These are phyloP conservation scores for Rhizophagus sp. DNA, from an alignment of 192 early-diverging fungal genomes.

Conservation along the genomic window DNA sequence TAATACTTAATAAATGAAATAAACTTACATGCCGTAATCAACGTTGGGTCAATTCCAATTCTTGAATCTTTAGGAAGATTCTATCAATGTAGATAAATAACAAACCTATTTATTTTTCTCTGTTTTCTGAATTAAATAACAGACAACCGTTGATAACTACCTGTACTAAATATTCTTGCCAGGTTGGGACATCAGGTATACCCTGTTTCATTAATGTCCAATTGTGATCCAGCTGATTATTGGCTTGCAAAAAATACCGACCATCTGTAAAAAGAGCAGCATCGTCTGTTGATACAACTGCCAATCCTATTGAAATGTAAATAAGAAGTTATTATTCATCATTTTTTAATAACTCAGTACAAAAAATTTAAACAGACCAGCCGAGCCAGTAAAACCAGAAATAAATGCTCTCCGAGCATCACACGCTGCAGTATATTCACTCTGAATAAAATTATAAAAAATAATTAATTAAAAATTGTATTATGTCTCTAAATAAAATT, in stretches of 20 bases:
- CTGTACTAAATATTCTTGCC: conserved; percentile 85
- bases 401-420: conserved; percentile 90
- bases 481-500: background rate
- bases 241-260: conserved; percentile 96
- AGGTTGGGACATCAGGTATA: conserved; percentile 81
- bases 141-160: conserved; percentile 36
- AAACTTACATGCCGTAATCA: conserved; percentile 71
- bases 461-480: background rate
- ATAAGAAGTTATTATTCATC: background rate
- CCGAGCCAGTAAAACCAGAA: conserved; percentile 96
- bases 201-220: conserved; percentile 97
- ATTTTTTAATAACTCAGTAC: conserved; percentile 17
- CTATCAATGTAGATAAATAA: conserved; percentile 25
- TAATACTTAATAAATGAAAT: background rate
- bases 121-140: background rate
- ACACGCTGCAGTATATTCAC: conserved; percentile 91
- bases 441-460: conserved; percentile 49
- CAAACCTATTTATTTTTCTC: background rate
- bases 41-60: conserved; percentile 90
- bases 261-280: conserved; percentile 97
- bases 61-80: conserved; percentile 71
- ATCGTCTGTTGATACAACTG: conserved; percentile 75
- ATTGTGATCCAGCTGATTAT: conserved; percentile 85
- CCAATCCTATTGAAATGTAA: conserved; percentile 58
- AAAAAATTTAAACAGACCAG: conserved; percentile 52